Conservation (phyloP, 371 early-diverging fungal genomes). For the Amoeboaphelidium protococcarum region DNA sequence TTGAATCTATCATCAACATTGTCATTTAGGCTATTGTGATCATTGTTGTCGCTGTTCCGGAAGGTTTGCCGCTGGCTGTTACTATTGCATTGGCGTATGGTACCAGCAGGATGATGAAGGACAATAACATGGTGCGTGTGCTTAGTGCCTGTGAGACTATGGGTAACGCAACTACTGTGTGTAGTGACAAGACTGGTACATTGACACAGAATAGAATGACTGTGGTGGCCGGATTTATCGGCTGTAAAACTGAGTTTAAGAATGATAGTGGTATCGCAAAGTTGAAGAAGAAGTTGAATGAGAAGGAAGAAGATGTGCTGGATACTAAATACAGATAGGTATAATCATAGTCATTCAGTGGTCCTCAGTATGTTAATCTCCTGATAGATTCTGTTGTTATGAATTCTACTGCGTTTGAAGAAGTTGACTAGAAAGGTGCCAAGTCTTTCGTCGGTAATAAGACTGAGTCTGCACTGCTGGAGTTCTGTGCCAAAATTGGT, state of each 20-base stretch:
- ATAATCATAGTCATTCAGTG: too few relatives aligned
- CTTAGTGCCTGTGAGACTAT: conserved; percentile 5
- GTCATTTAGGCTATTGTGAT: conserved; percentile 37
- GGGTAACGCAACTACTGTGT: conserved; percentile 4
- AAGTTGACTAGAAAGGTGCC: conserved; percentile 26
- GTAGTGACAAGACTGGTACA: conserved; percentile 5
- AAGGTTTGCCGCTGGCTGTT: conserved; percentile 50
- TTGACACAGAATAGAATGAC: conserved; percentile 4
- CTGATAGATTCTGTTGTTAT: conserved; percentile 35
- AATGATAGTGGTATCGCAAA: too few relatives aligned
- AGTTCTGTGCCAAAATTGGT: conserved; percentile 24
- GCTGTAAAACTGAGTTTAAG: too few relatives aligned
- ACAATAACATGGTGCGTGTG: conserved; percentile 5
- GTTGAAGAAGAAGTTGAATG: too few relatives aligned
- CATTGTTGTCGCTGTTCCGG: conserved; percentile 50
- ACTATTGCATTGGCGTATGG: conserved; percentile 47
- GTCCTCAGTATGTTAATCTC: conserved; percentile 3
- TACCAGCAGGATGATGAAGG: conserved; percentile 17
- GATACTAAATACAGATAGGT: too few relatives aligned
- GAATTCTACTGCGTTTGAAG: conserved; percentile 75
- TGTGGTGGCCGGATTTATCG: neutral
- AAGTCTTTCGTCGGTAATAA: conserved; percentile 44
- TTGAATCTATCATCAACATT: conserved; percentile 14
- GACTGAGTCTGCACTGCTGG: conserved; percentile 56
- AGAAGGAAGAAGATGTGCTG: too few relatives aligned